Base-by-base conservation (phyloP, 2,329 filamentous ascomycete species). In the Penicillium rolfsii region DNA sequence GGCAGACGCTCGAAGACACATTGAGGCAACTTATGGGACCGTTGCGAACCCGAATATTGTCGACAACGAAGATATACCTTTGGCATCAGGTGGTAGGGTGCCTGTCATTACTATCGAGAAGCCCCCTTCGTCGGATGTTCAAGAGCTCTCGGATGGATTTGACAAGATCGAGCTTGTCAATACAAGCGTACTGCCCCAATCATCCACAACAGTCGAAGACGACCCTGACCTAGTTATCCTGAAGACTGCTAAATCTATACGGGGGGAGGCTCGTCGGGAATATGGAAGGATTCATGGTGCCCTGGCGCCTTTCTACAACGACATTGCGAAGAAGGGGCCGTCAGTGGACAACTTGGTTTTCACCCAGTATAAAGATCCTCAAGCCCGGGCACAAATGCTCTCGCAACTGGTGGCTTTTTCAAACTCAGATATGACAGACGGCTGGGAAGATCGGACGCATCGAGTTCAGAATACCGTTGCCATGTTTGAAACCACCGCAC, bases 211-310 rank as follows among this genome's bases (percentile, higher is more conserved):
- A 49, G 78, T 83, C 64, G 88, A 92, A 64, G 84, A 87, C 0
- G 83, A 85, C 16, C 83, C 85, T 2, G 83, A 92, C 28, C 77
- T 97, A 53, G 84, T 84, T 35, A 85, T 93, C 0, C 81, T 98
- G 59, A 84, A 87, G 59, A 84, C 84, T 33, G 89, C 88, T 30
- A 87, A 84, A 70, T 98, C 94, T 52, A 86, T 96, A 54, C 85
- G 95, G 45, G 95, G 94, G 4, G 86, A 88, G 69, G 95, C 95
- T 48, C 86, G 93, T 63, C 87, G 95, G 69, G 93, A 98, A 76
- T 99, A 93, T 73, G 94, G 90, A 16, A 96, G 90, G 74, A 83
- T 98, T 14, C 96, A 98, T 76, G 89, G 88, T n/a, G 90, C 91
- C 4, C 78, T 99, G 67, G 91, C 89, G 11, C 93, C 93, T 0